phyloP scores from a whole-genome alignment of 805 yeast genomes.

The Monosporozyma aerobia region DNA sequence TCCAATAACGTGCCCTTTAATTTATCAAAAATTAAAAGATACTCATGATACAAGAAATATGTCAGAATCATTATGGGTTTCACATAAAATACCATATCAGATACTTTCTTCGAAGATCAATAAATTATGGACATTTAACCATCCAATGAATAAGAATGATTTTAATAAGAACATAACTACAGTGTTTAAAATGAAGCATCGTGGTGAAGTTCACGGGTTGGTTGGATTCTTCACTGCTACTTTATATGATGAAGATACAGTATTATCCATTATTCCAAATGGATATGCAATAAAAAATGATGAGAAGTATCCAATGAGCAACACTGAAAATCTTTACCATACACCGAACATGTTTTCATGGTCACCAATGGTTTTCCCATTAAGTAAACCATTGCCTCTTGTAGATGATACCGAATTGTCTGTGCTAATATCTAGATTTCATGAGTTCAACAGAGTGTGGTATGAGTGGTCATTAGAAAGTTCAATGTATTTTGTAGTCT shows the following conservation, averaged over 20 bases:
- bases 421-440: constrained; percentile 41
- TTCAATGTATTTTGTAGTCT: constrained; percentile 35
- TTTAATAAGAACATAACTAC: constrained; percentile 23
- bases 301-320: not conserved
- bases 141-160: constrained; percentile 33
- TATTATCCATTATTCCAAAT: constrained; percentile 24
- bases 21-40: constrained; percentile 32
- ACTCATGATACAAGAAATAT: not conserved
- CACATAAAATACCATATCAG: constrained; percentile 34
- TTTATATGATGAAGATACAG: constrained; percentile 47
- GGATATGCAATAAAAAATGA: constrained; percentile 3
- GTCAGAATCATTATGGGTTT: constrained; percentile 40
- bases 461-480: constrained; percentile 58
- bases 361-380: constrained; percentile 61
- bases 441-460: constrained; percentile 40
- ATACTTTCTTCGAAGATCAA: constrained; percentile 39
- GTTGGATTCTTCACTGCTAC: constrained; percentile 67
- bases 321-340: constrained; percentile 12
- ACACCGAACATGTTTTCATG: constrained; percentile 48
- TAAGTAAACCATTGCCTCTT: constrained; percentile 42
- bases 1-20: constrained; percentile 55
- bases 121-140: constrained; percentile 53
- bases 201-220: constrained; percentile 60
- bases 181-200: constrained; percentile 37
- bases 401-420: constrained; percentile 49